Evolutionary conservation across 371 early-diverging fungal genomes (phyloP).

Genomic region (Funneliformis caledonium): DNA sequence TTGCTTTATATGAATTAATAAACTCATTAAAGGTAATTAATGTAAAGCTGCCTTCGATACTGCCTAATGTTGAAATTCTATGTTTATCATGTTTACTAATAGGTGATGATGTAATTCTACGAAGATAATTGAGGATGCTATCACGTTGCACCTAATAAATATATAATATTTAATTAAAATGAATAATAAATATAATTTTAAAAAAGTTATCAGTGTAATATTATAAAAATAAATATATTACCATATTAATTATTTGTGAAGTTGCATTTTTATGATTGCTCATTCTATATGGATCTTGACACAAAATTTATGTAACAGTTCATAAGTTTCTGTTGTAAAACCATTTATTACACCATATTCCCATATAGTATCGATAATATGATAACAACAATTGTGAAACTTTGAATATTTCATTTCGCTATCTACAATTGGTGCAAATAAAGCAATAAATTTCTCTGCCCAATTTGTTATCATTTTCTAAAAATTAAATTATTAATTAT

Average conservation of each 20-base stretch:
- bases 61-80: background rate
- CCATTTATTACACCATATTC: background rate
- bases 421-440: background rate
- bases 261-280: too few relatives aligned
- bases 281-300: background rate
- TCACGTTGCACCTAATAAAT: too few relatives aligned
- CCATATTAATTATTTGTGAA: background rate
- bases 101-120: too few relatives aligned
- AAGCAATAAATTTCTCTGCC: background rate
- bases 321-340: constrained; percentile 11
- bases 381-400: constrained; percentile 5
- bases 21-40: background rate
- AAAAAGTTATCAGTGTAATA: background rate
- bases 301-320: background rate
- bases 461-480: background rate
- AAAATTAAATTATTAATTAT: background rate
- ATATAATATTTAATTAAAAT: too few relatives aligned
- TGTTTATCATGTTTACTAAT: too few relatives aligned
- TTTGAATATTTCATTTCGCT: background rate
- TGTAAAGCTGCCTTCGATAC: background rate
- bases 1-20: background rate
- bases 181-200: too few relatives aligned
- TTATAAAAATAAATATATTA: background rate
- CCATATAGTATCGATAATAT: background rate
- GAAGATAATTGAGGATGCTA: too few relatives aligned